Evolutionary conservation across 2,329 filamentous ascomycete species (phyloP).

Genomic region (Verticillium klebahnii): DNA sequence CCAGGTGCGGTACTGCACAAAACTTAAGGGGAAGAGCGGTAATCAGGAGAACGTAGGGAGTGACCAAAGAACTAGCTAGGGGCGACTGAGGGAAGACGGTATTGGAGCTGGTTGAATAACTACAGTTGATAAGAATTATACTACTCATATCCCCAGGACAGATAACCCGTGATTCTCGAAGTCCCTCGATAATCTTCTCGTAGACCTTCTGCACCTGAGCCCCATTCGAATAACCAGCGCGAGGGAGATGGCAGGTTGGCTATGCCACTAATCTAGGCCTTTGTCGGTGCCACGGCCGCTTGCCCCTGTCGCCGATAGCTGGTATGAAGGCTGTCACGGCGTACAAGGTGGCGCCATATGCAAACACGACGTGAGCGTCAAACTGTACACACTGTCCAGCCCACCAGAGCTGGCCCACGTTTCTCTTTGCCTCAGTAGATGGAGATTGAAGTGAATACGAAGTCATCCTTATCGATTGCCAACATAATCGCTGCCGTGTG

Average conservation of each 20-base stretch:
- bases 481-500: not conserved
- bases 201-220: not conserved
- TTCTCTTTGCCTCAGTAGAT: not conserved
- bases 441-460: not conserved
- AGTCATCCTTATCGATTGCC: not conserved
- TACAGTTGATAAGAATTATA: no score
- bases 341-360: not conserved
- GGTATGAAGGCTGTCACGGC: not conserved
- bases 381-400: not conserved
- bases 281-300: not conserved
- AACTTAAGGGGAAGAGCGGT: constrained; percentile 1
- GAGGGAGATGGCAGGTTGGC: not conserved
- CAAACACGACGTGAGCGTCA: not conserved
- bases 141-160: no score
- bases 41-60: no score
- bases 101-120: no score
- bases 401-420: not conserved
- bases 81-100: no score
- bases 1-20: constrained; percentile 4
- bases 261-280: not conserved
- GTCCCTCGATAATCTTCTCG: no score
- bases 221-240: not conserved
- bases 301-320: not conserved
- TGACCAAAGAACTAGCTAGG: no score
- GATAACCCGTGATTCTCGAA: no score